phyloP scores from a whole-genome alignment of 2,329 filamentous ascomycete genomes.

The Scedosporium apiospermum region DNA sequence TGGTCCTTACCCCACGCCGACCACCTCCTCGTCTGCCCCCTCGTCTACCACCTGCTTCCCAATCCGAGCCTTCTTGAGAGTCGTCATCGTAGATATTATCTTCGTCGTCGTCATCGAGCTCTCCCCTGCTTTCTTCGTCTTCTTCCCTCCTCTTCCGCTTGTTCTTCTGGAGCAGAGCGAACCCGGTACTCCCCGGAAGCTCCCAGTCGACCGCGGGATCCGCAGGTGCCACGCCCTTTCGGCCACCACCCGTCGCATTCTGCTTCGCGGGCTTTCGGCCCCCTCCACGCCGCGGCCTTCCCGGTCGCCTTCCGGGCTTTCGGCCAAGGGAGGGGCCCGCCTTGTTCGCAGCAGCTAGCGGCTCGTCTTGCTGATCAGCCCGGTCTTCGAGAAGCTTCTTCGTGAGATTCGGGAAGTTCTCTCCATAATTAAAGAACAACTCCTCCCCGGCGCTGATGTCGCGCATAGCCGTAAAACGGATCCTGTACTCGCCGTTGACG shows the following conservation, averaged over 20 bases:
- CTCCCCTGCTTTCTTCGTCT: slow-evolving; percentile 15
- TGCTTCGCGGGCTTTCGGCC: neutral
- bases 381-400: slow-evolving; percentile 28
- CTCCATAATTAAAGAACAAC: slow-evolving; percentile 73
- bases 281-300: slow-evolving; percentile 1
- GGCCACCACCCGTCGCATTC: neutral
- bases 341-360: neutral
- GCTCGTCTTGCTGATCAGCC: slow-evolving; percentile 1
- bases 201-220: neutral
- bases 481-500: slow-evolving; percentile 67
- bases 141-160: neutral
- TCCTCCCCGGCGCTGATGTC: slow-evolving; percentile 65
- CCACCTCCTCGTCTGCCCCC: neutral
- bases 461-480: slow-evolving; percentile 60
- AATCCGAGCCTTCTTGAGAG: neutral
- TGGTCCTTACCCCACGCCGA: neutral
- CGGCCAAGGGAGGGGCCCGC: neutral
- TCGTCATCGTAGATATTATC: neutral
- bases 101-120: neutral
- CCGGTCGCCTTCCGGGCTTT: neutral
- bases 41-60: neutral
- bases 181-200: neutral
- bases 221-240: neutral
- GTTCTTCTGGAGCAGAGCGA: neutral
- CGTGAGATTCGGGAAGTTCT: slow-evolving; percentile 54